A percentile compares a stretch with the other conserved stretches of the same genome.
These are phyloP conservation scores for Colletotrichum sojae DNA, from an alignment of 2,329 filamentous ascomycete species.

Conservation along the genomic window DNA sequence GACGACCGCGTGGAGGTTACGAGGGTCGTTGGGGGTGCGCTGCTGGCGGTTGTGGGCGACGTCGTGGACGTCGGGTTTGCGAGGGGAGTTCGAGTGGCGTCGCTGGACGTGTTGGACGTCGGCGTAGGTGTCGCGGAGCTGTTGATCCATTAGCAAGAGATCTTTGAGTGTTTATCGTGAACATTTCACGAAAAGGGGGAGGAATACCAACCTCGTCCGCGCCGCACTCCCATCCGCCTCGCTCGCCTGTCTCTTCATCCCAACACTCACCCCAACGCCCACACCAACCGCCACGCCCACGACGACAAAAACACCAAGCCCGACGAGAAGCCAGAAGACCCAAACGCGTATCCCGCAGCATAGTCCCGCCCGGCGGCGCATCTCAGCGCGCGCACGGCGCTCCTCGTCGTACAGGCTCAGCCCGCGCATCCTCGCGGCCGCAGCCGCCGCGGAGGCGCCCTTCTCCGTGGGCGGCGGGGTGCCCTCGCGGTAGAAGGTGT, in stretches of 20 bases:
- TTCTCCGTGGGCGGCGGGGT: constrained; percentile 51
- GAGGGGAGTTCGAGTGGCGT: not conserved
- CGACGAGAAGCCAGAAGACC: constrained; percentile 54
- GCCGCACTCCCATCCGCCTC: constrained; percentile 6
- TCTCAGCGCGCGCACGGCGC: constrained; percentile 31
- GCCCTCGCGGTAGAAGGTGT: constrained; percentile 58
- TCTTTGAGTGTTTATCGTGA: no score
- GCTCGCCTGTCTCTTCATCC: constrained; percentile 17
- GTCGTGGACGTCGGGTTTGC: not conserved
- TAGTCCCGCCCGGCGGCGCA: constrained; percentile 41
- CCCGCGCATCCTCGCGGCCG: constrained; percentile 24
- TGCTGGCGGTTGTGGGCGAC: constrained; percentile 33
- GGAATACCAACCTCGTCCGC: constrained; percentile 12
- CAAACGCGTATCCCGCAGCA: constrained; percentile 49
- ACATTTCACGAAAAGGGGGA: no score
- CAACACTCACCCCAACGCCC: constrained; percentile 53
- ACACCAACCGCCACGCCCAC: constrained; percentile 58
- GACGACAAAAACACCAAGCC: constrained; percentile 49
- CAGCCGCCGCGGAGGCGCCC: constrained; percentile 28
- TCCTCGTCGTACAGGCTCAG: constrained; percentile 38
- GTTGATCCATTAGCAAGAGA: not conserved
- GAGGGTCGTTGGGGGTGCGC: constrained; percentile 26
- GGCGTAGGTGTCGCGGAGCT: constrained; percentile 23
- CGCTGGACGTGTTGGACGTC: not conserved
- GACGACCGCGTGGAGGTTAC: constrained; percentile 3